Percentiles rank a stretch among this genome's conserved stretches.
Conservation (phyloP, 306 rosid genomes). For the Casuarina equisetifolia region DNA sequence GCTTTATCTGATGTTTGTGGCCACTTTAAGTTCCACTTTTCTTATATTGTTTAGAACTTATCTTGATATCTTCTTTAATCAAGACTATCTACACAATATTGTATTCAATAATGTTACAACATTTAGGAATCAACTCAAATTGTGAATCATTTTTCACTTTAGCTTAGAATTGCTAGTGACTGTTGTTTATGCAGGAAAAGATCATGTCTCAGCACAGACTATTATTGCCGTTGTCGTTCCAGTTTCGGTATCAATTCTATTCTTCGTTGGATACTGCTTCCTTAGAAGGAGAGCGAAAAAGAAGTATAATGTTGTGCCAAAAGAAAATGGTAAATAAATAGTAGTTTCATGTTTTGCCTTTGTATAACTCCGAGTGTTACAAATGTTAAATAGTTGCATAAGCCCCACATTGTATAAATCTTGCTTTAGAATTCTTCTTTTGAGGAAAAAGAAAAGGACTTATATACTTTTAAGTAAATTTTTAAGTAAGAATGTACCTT, state of each 20-base stretch:
- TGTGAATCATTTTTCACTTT: neutral
- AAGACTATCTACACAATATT: neutral
- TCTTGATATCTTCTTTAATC: too few species aligned
- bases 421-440: too few species aligned
- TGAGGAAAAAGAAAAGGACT: neutral
- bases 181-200: slow-evolving; percentile 1
- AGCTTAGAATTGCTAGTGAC: neutral
- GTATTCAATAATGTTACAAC: neutral
- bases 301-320: neutral
- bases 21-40: too few species aligned
- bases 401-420: too few species aligned
- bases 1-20: too few species aligned
- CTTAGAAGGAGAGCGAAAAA: neutral
- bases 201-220: neutral
- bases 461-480: neutral
- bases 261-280: neutral
- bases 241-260: neutral
- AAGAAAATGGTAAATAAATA: neutral
- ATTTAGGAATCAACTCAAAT: neutral
- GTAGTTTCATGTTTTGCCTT: neutral
- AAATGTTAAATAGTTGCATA: neutral
- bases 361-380: neutral
- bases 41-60: too few species aligned
- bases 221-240: neutral
- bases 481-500: too few species aligned